Conservation (phyloP, 139 green algal genomes). For the Zygnema cylindricum region DNA sequence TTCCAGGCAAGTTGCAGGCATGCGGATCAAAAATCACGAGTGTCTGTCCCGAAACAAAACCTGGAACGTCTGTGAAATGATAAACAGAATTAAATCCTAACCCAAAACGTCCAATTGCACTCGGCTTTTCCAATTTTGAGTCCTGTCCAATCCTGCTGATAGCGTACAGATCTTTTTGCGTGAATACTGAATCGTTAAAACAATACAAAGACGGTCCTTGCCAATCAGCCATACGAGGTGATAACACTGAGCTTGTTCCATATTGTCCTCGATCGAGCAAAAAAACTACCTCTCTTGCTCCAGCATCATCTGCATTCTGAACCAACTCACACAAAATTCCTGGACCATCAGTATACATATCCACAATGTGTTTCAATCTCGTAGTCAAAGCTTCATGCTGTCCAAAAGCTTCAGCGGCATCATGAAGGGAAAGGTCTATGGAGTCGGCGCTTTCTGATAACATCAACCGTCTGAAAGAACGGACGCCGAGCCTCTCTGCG, state of each 20-base stretch:
- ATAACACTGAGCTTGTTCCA: constrained; percentile 68
- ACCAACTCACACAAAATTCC: constrained; percentile 81
- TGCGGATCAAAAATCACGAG: constrained; percentile 85
- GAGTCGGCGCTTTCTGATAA: constrained; percentile 68
- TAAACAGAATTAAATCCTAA: constrained; percentile 81
- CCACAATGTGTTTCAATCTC: constrained; percentile 79
- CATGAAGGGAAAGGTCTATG: constrained; percentile 64
- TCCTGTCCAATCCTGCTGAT: constrained; percentile 81
- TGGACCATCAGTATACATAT: constrained; percentile 81
- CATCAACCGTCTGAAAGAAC: constrained; percentile 71
- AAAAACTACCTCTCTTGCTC: constrained; percentile 67
- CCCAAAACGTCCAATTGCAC: constrained; percentile 70
- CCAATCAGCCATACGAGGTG: constrained; percentile 60
- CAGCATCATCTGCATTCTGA: constrained; percentile 84
- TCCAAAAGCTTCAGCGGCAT: constrained; percentile 76
- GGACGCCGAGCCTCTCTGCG: constrained; percentile 68
- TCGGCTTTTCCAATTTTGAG: constrained; percentile 73
- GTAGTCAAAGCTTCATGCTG: constrained; percentile 85
- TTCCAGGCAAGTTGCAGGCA: constrained; percentile 70
- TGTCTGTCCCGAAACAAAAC: constrained; percentile 76
- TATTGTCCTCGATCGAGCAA: constrained; percentile 70
- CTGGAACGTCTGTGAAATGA: constrained; percentile 80
- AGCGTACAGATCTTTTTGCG: constrained; percentile 71
- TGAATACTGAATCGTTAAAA: constrained; percentile 78
- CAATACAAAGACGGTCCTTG: constrained; percentile 79